These are phyloP conservation scores for Phytophthora litchii DNA, from an alignment of 352 stramenopile genomes.

Conservation along the genomic window DNA sequence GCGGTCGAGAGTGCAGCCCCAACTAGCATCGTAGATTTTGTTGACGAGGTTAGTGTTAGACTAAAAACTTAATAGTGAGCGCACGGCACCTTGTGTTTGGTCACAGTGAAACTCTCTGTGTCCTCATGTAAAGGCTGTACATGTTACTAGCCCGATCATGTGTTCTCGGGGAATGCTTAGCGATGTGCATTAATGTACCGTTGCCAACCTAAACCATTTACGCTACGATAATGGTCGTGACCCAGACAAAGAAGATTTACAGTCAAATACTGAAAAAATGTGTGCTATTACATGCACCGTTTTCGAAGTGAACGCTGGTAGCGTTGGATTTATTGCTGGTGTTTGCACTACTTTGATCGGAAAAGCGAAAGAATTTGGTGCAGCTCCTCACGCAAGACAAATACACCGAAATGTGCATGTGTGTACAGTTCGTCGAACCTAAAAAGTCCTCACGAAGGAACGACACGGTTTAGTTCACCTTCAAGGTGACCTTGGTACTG, in stretches of 20 bases:
- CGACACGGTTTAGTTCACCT: background rate
- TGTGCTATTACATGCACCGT: too few relatives aligned
- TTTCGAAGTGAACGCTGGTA: too few relatives aligned
- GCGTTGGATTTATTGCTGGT: too few relatives aligned
- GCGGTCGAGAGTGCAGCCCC: constrained; percentile 7
- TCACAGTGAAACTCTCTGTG: background rate
- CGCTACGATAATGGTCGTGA: too few relatives aligned
- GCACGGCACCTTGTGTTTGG: too few relatives aligned
- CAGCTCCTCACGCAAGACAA: background rate
- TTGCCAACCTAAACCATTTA: too few relatives aligned
- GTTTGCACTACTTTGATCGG: too few relatives aligned
- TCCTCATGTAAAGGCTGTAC: background rate
- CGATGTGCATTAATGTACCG: too few relatives aligned
- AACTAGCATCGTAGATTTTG: constrained; percentile 2
- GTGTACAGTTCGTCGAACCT: background rate
- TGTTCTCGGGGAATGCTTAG: background rate
- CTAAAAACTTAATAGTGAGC: constrained; percentile 10
- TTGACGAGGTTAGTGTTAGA: background rate
- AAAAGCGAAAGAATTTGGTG: too few relatives aligned
- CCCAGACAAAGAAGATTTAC: too few relatives aligned
- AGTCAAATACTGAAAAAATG: too few relatives aligned
- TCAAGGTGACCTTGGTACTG: too few relatives aligned
- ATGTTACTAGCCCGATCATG: background rate
- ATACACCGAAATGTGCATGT: background rate
- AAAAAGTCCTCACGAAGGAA: background rate